Conservation (phyloP, 2,329 filamentous ascomycete genomes). For the Monilinia vaccinii-corymbosi region DNA sequence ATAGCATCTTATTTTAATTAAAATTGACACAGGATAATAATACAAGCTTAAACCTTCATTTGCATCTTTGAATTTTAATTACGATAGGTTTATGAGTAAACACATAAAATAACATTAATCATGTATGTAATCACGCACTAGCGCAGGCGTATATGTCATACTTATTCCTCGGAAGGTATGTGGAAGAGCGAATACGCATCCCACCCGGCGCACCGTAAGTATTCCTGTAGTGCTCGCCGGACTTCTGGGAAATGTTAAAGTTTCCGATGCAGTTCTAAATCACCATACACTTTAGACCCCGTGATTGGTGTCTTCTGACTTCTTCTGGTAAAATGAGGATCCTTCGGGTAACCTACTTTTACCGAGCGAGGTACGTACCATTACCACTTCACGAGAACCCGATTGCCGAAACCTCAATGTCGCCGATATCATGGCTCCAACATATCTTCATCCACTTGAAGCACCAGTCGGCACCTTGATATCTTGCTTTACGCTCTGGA, state of each 20-base stretch:
- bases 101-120: no score
- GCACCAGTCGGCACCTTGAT: constrained; percentile 20
- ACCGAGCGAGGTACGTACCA: not conserved
- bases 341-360: not conserved
- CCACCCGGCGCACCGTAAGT: not conserved
- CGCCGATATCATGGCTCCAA: not conserved
- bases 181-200: not conserved
- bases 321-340: not conserved
- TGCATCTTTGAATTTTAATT: no score
- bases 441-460: constrained; percentile 10
- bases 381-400: constrained; percentile 6
- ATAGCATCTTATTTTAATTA: no score
- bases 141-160: no score
- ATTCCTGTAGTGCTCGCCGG: not conserved
- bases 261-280: not conserved
- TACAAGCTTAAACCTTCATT: no score
- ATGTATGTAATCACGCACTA: no score
- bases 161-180: no score
- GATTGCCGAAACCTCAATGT: constrained; percentile 7
- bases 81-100: no score
- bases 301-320: no score
- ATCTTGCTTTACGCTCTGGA: constrained; percentile 52
- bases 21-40: no score
- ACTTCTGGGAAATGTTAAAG: not conserved
- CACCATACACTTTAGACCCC: no score